Percentiles rank a stretch among this genome's conserved stretches.
Conservation (phyloP, 2,329 filamentous ascomycete species). For the Xylariaceae sp. region DNA sequence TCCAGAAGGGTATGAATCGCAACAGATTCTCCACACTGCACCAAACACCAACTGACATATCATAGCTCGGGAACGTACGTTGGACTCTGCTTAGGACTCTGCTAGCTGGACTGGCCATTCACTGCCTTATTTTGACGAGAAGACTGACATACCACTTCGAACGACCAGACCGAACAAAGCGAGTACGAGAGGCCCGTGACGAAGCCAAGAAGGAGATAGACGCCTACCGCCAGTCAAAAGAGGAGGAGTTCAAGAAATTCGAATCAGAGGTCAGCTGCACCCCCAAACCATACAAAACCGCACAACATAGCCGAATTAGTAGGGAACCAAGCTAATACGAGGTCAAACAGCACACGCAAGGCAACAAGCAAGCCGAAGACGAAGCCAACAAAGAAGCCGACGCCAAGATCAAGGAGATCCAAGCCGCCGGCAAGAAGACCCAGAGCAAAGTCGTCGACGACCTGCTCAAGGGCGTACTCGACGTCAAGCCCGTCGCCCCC, state of each 20-base stretch:
- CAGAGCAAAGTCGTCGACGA: slow-evolving; percentile 78
- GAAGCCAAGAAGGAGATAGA: slow-evolving; percentile 99
- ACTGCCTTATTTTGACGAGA: not conserved
- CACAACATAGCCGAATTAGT: too few relatives aligned
- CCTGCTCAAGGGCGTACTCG: slow-evolving; percentile 78
- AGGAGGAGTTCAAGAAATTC: slow-evolving; percentile 92
- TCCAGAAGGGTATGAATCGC: slow-evolving; percentile 73
- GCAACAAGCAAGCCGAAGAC: slow-evolving; percentile 75
- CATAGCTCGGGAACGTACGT: slow-evolving; percentile 12
- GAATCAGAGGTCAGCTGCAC: slow-evolving; percentile 59
- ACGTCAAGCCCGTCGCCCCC: slow-evolving; percentile 67
- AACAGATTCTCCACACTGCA: not conserved
- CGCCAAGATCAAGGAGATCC: slow-evolving; percentile 75
- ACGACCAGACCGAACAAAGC: slow-evolving; percentile 73
- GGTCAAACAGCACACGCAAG: slow-evolving; percentile 72
- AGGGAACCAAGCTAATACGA: too few relatives aligned
- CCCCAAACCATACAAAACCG: not conserved
- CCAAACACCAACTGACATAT: not conserved
- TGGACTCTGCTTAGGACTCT: slow-evolving; percentile 7
- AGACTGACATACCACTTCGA: slow-evolving; percentile 18
- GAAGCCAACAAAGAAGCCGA: slow-evolving; percentile 80
- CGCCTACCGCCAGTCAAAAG: slow-evolving; percentile 83
- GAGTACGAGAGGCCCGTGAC: slow-evolving; percentile 91
- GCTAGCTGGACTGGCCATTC: too few relatives aligned
- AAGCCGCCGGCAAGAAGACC: slow-evolving; percentile 72